Evolutionary conservation across 805 yeast genomes (phyloP).

Genomic region (Brettanomyces anomalus): DNA sequence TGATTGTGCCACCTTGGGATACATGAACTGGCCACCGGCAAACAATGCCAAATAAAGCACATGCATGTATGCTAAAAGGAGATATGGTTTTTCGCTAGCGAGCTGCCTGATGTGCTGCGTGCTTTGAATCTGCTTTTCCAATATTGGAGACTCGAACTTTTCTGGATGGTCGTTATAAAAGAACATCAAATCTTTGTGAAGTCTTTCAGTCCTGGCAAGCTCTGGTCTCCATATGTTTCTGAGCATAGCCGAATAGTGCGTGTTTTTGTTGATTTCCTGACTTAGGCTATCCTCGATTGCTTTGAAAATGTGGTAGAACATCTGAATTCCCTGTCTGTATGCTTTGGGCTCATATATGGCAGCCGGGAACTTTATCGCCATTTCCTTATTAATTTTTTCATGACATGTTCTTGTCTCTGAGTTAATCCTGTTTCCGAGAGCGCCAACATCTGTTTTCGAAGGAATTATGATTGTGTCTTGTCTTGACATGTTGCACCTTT

Average conservation of each 20-base stretch:
- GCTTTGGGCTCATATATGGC: constrained; percentile 70
- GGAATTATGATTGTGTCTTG: constrained; percentile 56
- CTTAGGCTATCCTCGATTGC: constrained; percentile 49
- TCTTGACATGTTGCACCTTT: constrained; percentile 3
- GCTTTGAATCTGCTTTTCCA: constrained; percentile 55
- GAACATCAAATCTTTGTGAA: constrained; percentile 56
- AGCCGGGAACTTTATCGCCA: constrained; percentile 61
- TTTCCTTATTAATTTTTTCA: constrained; percentile 57
- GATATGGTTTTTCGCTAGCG: constrained; percentile 55
- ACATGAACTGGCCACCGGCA: constrained; percentile 76
- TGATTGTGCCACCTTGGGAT: constrained; percentile 56
- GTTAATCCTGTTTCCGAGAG: constrained; percentile 76
- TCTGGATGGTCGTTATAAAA: constrained; percentile 48
- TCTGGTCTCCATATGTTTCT: constrained; percentile 60
- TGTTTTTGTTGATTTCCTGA: constrained; percentile 32
- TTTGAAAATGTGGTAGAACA: constrained; percentile 59
- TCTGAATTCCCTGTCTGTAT: constrained; percentile 73
- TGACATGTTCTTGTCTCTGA: constrained; percentile 56
- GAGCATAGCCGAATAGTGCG: constrained; percentile 39
- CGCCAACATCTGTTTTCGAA: constrained; percentile 71
- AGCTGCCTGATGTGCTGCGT: constrained; percentile 48
- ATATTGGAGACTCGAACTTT: constrained; percentile 49
- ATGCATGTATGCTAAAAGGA: constrained; percentile 73
- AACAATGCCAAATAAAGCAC: constrained; percentile 78
- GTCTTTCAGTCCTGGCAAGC: constrained; percentile 49